Evolutionary conservation across 208 protist genomes (phyloP).

Genomic region (Herpetomonas muscarum): DNA sequence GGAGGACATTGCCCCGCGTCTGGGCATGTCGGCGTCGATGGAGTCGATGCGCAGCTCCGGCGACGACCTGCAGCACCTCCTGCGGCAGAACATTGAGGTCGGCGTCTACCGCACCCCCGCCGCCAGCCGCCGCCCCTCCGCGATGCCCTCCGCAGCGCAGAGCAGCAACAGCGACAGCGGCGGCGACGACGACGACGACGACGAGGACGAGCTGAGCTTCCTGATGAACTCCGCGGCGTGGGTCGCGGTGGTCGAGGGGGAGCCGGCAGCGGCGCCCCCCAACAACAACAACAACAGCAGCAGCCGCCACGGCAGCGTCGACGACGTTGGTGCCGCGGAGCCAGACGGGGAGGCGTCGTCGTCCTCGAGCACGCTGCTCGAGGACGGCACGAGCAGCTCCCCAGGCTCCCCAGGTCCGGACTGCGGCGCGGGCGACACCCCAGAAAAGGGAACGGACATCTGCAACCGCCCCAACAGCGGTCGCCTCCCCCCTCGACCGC

Average conservation of each 20-base stretch:
- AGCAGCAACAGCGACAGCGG: neutral
- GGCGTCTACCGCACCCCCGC: neutral
- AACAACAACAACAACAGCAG: neutral
- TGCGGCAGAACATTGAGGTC: neutral
- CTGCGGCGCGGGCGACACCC: no score
- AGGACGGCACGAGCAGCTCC: no score
- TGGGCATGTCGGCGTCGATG: constrained; percentile 35
- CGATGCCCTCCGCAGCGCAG: neutral
- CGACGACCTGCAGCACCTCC: neutral
- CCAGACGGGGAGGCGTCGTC: no score
- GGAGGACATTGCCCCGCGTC: constrained; percentile 38
- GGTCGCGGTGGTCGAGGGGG: no score
- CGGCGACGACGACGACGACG: neutral
- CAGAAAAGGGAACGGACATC: no score
- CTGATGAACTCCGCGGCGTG: neutral
- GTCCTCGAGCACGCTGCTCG: no score
- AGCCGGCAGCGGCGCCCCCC: no score
- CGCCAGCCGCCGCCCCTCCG: neutral
- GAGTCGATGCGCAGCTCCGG: constrained; percentile 9
- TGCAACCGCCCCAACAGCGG: no score
- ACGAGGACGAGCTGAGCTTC: neutral
- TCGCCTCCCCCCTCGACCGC: no score
- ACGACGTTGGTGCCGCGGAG: no score
- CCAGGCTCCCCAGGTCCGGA: no score
- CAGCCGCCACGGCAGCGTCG: neutral